These are phyloP conservation scores for Oryza officinalis DNA, from an alignment of 176 grass and related monocot species.

Conservation along the genomic window DNA sequence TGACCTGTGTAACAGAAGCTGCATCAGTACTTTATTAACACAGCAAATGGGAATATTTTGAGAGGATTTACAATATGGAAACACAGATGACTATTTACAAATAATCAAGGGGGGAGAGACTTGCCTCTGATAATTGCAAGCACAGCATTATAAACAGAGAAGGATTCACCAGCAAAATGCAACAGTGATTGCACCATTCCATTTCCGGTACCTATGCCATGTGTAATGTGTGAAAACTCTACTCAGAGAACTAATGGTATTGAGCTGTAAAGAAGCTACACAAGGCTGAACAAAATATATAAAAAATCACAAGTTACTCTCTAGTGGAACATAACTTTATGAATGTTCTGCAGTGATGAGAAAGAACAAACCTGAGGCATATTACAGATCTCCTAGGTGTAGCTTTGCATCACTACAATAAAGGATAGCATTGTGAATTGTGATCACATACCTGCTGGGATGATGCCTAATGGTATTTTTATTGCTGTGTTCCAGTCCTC, in stretches of 20 bases:
- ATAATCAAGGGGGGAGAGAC: conserved; percentile 25
- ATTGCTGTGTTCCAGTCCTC: conserved; percentile 91
- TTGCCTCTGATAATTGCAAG: conserved; percentile 82
- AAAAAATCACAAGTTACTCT: neutral
- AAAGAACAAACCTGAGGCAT: conserved; percentile 12
- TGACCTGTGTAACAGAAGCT: conserved; percentile 57
- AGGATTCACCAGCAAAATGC: conserved; percentile 64
- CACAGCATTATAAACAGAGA: conserved; percentile 76
- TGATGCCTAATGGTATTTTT: conserved; percentile 90
- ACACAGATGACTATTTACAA: neutral
- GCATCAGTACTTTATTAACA: conserved; percentile 33
- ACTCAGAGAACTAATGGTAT: neutral
- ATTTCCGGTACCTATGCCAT: conserved; percentile 81
- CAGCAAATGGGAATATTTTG: neutral
- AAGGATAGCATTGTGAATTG: neutral
- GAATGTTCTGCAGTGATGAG: neutral
- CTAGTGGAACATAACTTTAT: neutral
- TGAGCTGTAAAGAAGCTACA: conserved; percentile 22
- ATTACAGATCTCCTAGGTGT: neutral
- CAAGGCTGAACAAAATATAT: neutral
- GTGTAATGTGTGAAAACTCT: conserved; percentile 35
- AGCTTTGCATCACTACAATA: conserved; percentile 20
- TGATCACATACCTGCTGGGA: conserved; percentile 74
- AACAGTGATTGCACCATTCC: conserved; percentile 91
- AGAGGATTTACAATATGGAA: neutral